Evolutionary conservation across 192 early-diverging fungal species (phyloP), one percentile per base, ranked within the genome.

Genomic region (Backusella luteola): DNA sequence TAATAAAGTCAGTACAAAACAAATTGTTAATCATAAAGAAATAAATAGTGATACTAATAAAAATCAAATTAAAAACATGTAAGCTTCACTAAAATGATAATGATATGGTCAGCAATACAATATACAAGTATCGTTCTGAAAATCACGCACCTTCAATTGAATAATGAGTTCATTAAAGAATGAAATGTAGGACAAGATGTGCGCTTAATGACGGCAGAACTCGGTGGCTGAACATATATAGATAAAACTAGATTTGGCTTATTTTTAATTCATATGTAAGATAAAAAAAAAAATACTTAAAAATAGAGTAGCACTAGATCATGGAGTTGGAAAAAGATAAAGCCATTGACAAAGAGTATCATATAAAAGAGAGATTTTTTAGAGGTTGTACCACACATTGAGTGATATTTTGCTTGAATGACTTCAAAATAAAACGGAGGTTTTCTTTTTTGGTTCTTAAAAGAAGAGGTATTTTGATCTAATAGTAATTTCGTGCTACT

Each of bases 261-360:
- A 59, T 59, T 59, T 59, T 59, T 59, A 59, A 59, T 59, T 26
- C 53, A 0, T 23, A 59, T 23, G 6, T 53, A 21, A 53, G 17
- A 53, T 53, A 53, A 4, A 53, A 53, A 53, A 53, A 17, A 53
- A 53, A 53, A 53, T 0, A 53, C 6, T 21, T 21, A 53, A 21
- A 23, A 53, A 53, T 53, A 59, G 21, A 8, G 56, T 63, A 29
- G 21, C 9, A 63, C 56, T 63, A 63, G 56, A 63, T 63, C 8
- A 63, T 63, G 56, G 56, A 63, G 56, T 63, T 63, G 11, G 56
- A 63, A 63, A 63, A 63, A 63, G 56, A 63, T 63, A 63, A 63
- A 63, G 56, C 1, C 21, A 11, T 26, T 63, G 56, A 63, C 23
- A 14, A 32, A 59, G 23, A 29, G 3, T 9, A 26, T 63, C 23